These are phyloP conservation scores for Cucurbita ficifolia DNA, from an alignment of 306 rosid genomes.

Conservation along the genomic window DNA sequence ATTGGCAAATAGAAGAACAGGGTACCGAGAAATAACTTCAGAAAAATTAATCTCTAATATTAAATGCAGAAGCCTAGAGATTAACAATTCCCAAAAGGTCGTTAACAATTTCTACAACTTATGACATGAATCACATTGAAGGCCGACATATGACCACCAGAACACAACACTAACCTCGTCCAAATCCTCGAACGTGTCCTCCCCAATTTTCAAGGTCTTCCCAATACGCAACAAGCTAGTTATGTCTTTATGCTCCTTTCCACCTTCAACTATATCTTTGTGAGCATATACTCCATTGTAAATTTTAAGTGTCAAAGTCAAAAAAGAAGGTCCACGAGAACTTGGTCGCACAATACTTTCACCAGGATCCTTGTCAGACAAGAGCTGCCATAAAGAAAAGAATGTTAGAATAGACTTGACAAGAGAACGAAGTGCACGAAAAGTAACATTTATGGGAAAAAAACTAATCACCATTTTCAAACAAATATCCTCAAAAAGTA, in stretches of 20 bases:
- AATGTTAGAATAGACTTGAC: neutral
- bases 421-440: neutral
- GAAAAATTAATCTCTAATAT: neutral
- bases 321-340: conserved; percentile 80
- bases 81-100: neutral
- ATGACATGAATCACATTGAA: neutral
- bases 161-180: conserved; percentile 57
- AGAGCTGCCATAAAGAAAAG: conserved; percentile 35
- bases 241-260: conserved; percentile 92
- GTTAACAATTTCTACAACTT: neutral
- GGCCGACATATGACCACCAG: neutral
- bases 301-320: conserved; percentile 86
- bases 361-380: conserved; percentile 91
- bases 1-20: neutral
- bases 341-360: conserved; percentile 95
- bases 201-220: conserved; percentile 92
- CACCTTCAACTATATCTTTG: conserved; percentile 92
- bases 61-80: neutral
- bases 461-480: neutral
- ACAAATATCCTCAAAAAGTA: neutral
- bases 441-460: neutral
- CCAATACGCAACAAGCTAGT: conserved; percentile 92
- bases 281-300: conserved; percentile 95
- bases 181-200: conserved; percentile 94
- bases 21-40: neutral